Conservation (phyloP, 352 stramenopile genomes). For the Globisporangium orthogonon region DNA sequence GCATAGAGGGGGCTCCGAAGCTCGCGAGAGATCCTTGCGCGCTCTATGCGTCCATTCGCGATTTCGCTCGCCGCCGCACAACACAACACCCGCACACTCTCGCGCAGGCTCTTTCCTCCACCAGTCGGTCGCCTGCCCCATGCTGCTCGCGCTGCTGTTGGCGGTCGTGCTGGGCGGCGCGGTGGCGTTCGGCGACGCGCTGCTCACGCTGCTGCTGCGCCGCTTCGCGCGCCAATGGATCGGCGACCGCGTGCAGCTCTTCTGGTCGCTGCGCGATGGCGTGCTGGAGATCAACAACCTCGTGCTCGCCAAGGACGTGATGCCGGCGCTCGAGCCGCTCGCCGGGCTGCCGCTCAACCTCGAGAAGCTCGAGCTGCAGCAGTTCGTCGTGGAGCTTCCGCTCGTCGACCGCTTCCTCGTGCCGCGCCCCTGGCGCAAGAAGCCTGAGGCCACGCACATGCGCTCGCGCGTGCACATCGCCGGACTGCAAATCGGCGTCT, state of each 20-base stretch:
- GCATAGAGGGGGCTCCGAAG: no score
- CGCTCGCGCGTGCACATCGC: conserved; percentile 45
- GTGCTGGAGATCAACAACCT: conserved; percentile 58
- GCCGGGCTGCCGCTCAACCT: conserved; percentile 54
- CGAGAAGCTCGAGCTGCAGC: conserved; percentile 52
- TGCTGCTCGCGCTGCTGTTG: conserved; percentile 32
- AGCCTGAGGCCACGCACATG: conserved; percentile 12
- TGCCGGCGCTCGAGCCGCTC: conserved; percentile 52
- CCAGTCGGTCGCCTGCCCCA: not conserved
- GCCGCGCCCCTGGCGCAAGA: conserved; percentile 8
- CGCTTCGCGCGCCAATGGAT: conserved; percentile 36
- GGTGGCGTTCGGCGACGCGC: conserved; percentile 38
- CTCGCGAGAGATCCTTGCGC: not conserved
- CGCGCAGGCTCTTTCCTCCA: not conserved
- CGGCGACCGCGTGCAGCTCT: conserved; percentile 45
- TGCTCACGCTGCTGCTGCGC: conserved; percentile 52
- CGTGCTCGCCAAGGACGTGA: conserved; percentile 26
- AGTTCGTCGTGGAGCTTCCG: conserved; percentile 48
- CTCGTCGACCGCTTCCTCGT: conserved; percentile 31
- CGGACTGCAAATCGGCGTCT: conserved; percentile 47
- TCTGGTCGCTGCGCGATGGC: conserved; percentile 58
- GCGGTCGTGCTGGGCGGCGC: conserved; percentile 19
- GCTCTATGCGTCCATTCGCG: not conserved
- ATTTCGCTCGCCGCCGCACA: not conserved
- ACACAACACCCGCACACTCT: not conserved